These are phyloP conservation scores for Lepidium didymum DNA, from an alignment of 345 rosid genomes.

Conservation along the genomic window DNA sequence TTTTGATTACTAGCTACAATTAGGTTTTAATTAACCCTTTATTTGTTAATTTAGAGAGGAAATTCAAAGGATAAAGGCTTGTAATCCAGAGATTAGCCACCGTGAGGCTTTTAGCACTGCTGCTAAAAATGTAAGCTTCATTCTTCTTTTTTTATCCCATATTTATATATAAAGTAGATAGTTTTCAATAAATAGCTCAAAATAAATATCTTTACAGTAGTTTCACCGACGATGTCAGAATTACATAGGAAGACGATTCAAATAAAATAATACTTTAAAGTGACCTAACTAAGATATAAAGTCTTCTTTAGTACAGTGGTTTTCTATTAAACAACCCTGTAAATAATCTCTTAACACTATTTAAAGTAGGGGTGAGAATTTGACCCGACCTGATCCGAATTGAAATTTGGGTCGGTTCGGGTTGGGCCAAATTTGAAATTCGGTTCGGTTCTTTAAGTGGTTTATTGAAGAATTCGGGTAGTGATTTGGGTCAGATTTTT, in stretches of 20 bases:
- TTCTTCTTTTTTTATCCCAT: neutral
- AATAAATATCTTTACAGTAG: neutral
- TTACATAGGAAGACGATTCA: neutral
- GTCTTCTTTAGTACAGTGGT: neutral
- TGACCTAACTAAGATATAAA: neutral
- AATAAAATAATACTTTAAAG: neutral
- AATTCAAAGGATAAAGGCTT: slow-evolving; percentile 92
- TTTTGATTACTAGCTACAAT: neutral
- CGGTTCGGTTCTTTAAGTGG: too few relatives aligned
- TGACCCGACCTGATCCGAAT: too few relatives aligned
- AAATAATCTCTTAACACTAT: neutral
- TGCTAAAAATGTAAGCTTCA: slow-evolving; percentile 79
- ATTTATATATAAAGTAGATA: neutral
- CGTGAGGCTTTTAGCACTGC: slow-evolving; percentile 99
- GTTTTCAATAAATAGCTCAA: neutral
- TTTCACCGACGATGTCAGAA: neutral
- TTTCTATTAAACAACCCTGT: neutral
- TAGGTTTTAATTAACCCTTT: neutral
- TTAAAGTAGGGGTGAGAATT: too few relatives aligned
- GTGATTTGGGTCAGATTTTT: too few relatives aligned
- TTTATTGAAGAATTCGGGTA: too few relatives aligned
- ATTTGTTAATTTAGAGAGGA: slow-evolving; percentile 59
- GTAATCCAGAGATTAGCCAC: slow-evolving; percentile 92
- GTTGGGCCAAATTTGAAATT: too few relatives aligned
- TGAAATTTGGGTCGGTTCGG: too few relatives aligned